A percentile compares a stretch with the other conserved stretches of the same genome.
Conservation (phyloP, 2,329 filamentous ascomycete genomes). For the Catunica adiposa region DNA sequence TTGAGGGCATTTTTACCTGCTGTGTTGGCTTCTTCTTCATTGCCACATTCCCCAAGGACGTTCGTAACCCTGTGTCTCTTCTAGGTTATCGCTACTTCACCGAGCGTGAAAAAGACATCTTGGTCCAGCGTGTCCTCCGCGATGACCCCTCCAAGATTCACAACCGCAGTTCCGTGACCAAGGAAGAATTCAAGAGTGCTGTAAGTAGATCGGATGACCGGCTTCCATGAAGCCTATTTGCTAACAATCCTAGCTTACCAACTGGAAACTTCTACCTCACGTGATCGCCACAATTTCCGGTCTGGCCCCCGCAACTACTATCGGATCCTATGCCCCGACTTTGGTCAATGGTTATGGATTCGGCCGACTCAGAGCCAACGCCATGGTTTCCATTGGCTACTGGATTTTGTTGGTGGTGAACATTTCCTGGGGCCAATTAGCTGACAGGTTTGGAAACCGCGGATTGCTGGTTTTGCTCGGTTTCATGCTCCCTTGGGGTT, state of each 20-base stretch:
- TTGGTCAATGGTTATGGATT: conserved; percentile 23
- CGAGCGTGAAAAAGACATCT: conserved; percentile 22
- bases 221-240: not conserved
- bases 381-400: conserved; percentile 22
- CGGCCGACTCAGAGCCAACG: conserved; percentile 21
- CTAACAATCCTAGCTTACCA: conserved; percentile 20
- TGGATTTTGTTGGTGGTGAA: conserved; percentile 23
- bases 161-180: conserved; percentile 19
- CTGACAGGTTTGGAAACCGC: conserved; percentile 17
- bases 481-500: conserved; percentile 18
- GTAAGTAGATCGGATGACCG: conserved; percentile 17
- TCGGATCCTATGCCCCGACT: conserved; percentile 20
- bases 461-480: conserved; percentile 20
- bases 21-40: conserved; percentile 21
- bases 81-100: conserved; percentile 21
- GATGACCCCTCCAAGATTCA: conserved; percentile 24
- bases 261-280: conserved; percentile 24
- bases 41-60: conserved; percentile 19
- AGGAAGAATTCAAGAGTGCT: conserved; percentile 21
- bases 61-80: conserved; percentile 20
- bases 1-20: conserved; percentile 25
- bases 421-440: conserved; percentile 20
- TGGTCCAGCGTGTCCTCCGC: conserved; percentile 21
- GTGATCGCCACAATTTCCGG: conserved; percentile 20
- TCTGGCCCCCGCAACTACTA: conserved; percentile 19